These are phyloP conservation scores for Suhomyces kilbournensis DNA, from an alignment of 805 yeast species.

Conservation along the genomic window DNA sequence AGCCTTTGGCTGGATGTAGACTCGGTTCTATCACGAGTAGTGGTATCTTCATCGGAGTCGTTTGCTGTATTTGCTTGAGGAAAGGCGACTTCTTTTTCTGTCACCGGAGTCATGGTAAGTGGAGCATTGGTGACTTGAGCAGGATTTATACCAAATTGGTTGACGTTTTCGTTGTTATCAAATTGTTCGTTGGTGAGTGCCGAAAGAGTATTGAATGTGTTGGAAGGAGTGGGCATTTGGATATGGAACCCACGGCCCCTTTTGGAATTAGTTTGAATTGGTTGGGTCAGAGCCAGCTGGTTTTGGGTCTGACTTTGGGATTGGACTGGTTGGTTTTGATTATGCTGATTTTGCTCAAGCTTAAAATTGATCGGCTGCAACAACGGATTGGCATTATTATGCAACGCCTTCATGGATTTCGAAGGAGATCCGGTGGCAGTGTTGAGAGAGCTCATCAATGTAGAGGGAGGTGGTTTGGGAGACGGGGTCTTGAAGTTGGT, in stretches of 20 bases:
- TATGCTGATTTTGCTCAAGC: slow-evolving; percentile 5
- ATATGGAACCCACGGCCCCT: slow-evolving; percentile 54
- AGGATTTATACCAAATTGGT: slow-evolving; percentile 67
- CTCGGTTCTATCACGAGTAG: slow-evolving; percentile 2
- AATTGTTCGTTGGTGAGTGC: slow-evolving; percentile 34
- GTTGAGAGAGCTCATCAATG: slow-evolving; percentile 13
- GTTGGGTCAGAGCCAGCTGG: not conserved
- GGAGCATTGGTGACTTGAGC: slow-evolving; percentile 49
- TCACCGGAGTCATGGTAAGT: slow-evolving; percentile 76
- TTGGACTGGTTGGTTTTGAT: not conserved
- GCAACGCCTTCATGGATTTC: slow-evolving; percentile 50
- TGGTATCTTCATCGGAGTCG: not conserved
- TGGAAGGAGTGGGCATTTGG: slow-evolving; percentile 74
- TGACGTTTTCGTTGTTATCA: slow-evolving; percentile 42
- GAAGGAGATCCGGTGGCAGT: slow-evolving; percentile 35
- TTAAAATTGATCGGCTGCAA: slow-evolving; percentile 56
- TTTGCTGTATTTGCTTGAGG: not conserved
- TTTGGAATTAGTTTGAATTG: slow-evolving; percentile 15
- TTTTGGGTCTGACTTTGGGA: not conserved
- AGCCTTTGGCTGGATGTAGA: not conserved
- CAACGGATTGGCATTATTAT: slow-evolving; percentile 42
- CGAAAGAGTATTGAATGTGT: slow-evolving; percentile 30
- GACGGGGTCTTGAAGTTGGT: slow-evolving; percentile 34
- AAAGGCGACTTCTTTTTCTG: slow-evolving; percentile 47
- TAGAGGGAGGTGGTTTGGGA: slow-evolving; percentile 29